phyloP scores from a whole-genome alignment of 768 basidiomycete species.

The Mycena maculata region DNA sequence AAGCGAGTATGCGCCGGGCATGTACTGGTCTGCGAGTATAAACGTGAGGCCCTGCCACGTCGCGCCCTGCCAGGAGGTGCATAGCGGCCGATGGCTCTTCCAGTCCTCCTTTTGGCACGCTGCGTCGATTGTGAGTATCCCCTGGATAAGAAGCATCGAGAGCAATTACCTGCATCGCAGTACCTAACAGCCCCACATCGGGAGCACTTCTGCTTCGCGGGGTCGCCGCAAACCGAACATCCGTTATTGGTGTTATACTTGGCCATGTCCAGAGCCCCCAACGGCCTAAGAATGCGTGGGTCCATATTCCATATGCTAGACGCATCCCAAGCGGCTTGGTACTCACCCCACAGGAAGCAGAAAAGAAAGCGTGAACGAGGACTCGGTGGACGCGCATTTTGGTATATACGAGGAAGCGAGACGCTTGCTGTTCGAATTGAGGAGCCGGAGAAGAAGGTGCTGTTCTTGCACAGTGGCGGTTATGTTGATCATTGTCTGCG shows the following conservation, averaged over 20 bases:
- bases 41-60: constrained; percentile 28
- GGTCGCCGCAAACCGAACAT: constrained; percentile 30
- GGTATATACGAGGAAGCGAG: constrained; percentile 22
- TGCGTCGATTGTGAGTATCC: constrained; percentile 1
- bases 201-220: constrained; percentile 30
- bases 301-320: background rate
- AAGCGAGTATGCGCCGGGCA: background rate
- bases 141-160: background rate
- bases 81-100: constrained; percentile 29
- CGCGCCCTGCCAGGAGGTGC: constrained; percentile 24
- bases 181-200: constrained; percentile 31
- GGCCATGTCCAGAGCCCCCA: constrained; percentile 20
- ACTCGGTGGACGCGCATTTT: constrained; percentile 25
- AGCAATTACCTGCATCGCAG: constrained; percentile 27
- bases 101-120: constrained; percentile 35
- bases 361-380: constrained; percentile 29
- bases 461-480: constrained; percentile 31
- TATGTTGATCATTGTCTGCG: constrained; percentile 9
- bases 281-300: constrained; percentile 1
- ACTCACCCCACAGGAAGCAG: constrained; percentile 34
- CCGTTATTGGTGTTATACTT: constrained; percentile 32
- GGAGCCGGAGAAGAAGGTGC: constrained; percentile 30
- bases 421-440: constrained; percentile 30
- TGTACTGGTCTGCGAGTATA: background rate
- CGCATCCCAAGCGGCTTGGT: too few species aligned